A percentile compares a stretch with the other conserved stretches of the same genome.
phyloP scores from a whole-genome alignment of 2,329 filamentous ascomycete species.

The Penicillium sp. region DNA sequence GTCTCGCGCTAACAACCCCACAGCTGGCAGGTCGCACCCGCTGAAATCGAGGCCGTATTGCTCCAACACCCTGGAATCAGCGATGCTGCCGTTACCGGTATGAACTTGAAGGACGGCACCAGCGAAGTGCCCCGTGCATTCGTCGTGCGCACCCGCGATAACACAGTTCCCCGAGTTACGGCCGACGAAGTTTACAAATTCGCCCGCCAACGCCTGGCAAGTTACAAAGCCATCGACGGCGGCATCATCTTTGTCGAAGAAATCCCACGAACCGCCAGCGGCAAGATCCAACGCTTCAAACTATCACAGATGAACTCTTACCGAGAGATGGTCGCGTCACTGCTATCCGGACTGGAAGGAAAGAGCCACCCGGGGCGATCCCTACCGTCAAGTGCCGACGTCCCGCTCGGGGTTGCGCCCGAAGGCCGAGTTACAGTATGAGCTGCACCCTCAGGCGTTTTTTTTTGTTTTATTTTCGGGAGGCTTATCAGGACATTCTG shows the following conservation, averaged over 20 bases:
- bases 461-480: neutral
- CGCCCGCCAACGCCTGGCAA: conserved; percentile 42
- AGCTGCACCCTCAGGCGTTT: neutral
- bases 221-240: conserved; percentile 50
- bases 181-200: conserved; percentile 46
- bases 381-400: conserved; percentile 15
- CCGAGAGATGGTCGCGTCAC: conserved; percentile 35
- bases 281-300: conserved; percentile 49
- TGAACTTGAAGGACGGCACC: conserved; percentile 34
- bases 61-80: conserved; percentile 44
- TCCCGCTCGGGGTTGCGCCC: conserved; percentile 16
- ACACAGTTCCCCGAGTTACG: conserved; percentile 25
- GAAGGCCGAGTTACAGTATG: conserved; percentile 21
- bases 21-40: conserved; percentile 50
- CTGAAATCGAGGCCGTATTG: conserved; percentile 49
- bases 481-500: neutral
- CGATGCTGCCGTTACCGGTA: conserved; percentile 49
- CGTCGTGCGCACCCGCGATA: conserved; percentile 38
- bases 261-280: conserved; percentile 51
- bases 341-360: conserved; percentile 23
- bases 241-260: conserved; percentile 50
- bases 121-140: conserved; percentile 47
- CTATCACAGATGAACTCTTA: conserved; percentile 41
- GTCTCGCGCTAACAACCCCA: neutral
- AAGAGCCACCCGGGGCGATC: neutral